These are phyloP conservation scores for Corymbia citriodora DNA, from an alignment of 441 rosid species.

Conservation along the genomic window DNA sequence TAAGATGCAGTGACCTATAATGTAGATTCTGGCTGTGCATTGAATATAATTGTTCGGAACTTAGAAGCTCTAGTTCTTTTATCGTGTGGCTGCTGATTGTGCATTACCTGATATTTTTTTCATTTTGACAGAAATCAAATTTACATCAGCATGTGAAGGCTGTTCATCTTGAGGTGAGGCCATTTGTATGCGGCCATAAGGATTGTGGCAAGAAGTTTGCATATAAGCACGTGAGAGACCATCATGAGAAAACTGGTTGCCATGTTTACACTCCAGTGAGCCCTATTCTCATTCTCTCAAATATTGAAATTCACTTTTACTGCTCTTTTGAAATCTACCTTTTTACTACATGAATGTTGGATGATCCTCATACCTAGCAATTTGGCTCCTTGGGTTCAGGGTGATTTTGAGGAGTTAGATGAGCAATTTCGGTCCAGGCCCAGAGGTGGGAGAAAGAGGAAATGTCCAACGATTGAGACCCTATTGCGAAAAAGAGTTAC, in stretches of 20 bases:
- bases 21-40: no score
- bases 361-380: background rate
- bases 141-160: slow-evolving; percentile 61
- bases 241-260: slow-evolving; percentile 59
- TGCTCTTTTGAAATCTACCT: background rate
- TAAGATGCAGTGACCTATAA: slow-evolving; percentile 12
- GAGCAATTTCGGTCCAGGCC: slow-evolving; percentile 60
- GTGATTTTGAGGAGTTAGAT: slow-evolving; percentile 69
- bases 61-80: background rate
- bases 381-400: slow-evolving; percentile 29
- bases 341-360: background rate
- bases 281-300: background rate
- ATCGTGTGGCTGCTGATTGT: background rate
- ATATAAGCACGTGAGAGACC: slow-evolving; percentile 76
- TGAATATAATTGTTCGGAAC: background rate
- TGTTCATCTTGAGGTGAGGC: slow-evolving; percentile 48
- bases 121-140: slow-evolving; percentile 53
- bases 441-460: slow-evolving; percentile 83
- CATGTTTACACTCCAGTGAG: slow-evolving; percentile 64
- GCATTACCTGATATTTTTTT: background rate
- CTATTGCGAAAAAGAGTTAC: slow-evolving; percentile 58
- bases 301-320: background rate
- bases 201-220: slow-evolving; percentile 73
- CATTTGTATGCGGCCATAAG: slow-evolving; percentile 55
- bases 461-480: slow-evolving; percentile 52